phyloP scores from a whole-genome alignment of 768 basidiomycete species.

The Porphyrellus cyaneotinctus region DNA sequence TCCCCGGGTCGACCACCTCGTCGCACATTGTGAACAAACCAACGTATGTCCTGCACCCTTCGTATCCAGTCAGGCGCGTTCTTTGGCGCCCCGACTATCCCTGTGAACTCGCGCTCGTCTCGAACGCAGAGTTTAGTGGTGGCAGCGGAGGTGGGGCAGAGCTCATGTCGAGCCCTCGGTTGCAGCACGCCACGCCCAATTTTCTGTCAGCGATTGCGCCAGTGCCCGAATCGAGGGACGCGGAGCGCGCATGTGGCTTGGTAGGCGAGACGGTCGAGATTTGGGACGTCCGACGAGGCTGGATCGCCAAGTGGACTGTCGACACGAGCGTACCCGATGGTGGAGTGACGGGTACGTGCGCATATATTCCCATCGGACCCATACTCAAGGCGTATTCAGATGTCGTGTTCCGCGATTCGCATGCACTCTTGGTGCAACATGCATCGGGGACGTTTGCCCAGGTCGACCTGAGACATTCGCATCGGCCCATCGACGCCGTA shows the following conservation, averaged over 20 bases:
- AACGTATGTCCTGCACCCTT: constrained; percentile 67
- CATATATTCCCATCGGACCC: not conserved
- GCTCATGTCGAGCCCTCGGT: constrained; percentile 26
- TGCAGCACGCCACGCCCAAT: constrained; percentile 22
- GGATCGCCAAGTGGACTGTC: constrained; percentile 81
- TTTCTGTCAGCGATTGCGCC: constrained; percentile 15
- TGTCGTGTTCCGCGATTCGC: constrained; percentile 62
- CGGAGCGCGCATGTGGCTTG: constrained; percentile 9
- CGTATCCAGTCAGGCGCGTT: constrained; percentile 70
- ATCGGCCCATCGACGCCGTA: constrained; percentile 64
- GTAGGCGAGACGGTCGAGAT: constrained; percentile 67
- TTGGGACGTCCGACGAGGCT: constrained; percentile 80
- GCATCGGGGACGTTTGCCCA: constrained; percentile 76
- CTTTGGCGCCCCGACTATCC: constrained; percentile 75
- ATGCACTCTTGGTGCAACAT: constrained; percentile 71
- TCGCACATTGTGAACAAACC: constrained; percentile 62
- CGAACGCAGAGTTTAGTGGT: constrained; percentile 55
- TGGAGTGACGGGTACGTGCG: constrained; percentile 61
- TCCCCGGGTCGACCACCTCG: constrained; percentile 35
- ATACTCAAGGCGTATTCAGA: constrained; percentile 38
- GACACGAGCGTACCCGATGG: constrained; percentile 63
- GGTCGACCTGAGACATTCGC: constrained; percentile 63
- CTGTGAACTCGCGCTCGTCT: constrained; percentile 71
- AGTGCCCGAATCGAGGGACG: constrained; percentile 13
- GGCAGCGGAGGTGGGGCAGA: constrained; percentile 24